A percentile compares a stretch with the other conserved stretches of the same genome.
Conservation (phyloP, 441 rosid genomes). For the Metrosideros polymorpha region DNA sequence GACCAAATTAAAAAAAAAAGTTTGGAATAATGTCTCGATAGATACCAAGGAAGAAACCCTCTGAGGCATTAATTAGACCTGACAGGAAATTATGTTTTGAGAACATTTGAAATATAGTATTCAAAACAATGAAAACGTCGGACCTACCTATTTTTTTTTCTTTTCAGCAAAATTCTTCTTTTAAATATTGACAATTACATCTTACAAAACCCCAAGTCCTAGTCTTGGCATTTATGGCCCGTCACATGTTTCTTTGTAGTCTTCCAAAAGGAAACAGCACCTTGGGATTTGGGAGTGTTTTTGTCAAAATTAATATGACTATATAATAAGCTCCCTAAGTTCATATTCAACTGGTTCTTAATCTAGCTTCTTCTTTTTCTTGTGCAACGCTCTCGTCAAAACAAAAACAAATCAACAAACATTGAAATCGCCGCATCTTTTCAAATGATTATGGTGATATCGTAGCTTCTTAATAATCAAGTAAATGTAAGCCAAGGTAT, state of each 20-base stretch:
- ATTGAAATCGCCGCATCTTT: fast-evolving
- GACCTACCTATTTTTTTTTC: background rate
- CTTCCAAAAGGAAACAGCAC: background rate
- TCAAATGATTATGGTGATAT: background rate
- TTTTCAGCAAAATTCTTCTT: background rate
- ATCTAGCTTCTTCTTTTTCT: too few species aligned
- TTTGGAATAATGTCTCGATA: background rate
- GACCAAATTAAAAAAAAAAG: background rate
- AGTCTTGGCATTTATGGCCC: background rate
- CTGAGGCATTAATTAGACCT: background rate
- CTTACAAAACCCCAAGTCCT: background rate
- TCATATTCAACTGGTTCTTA: background rate
- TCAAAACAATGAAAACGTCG: background rate
- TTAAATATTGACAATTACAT: background rate
- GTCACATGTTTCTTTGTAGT: background rate
- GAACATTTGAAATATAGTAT: background rate
- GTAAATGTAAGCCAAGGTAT: background rate
- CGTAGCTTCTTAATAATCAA: background rate
- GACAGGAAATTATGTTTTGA: background rate
- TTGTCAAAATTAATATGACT: background rate
- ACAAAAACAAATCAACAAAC: background rate
- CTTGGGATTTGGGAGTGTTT: background rate
- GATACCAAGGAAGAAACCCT: background rate
- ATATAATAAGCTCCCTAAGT: background rate
- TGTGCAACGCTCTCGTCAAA: too few species aligned